Evolutionary conservation across 768 basidiomycete species (phyloP), one percentile per base, ranked within the genome.

Genomic region (Russula sp.): DNA sequence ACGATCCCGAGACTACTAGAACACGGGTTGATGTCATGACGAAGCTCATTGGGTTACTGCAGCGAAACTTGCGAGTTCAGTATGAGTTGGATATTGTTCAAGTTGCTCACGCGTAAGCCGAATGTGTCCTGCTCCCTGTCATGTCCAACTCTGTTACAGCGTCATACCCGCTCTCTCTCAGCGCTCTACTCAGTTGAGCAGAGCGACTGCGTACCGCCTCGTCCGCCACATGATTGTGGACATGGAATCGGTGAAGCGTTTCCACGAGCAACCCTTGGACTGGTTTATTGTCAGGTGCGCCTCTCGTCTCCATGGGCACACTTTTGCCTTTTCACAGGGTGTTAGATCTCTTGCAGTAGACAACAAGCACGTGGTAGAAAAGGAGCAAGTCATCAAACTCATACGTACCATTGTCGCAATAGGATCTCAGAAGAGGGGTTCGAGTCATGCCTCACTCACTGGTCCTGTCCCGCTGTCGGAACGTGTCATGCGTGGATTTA

Each of bases 321-420:
- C 42, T 32, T 34, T 54, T 20, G 22, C 22, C 39, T 20, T 51
- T 11, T 63, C 37, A 61, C 55, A 53, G n/a, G 57, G 60, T 61
- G 62, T 10, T 64, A 94, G 94, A 67, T 86, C 94, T 1, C 78
- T 98, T 16, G 84, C 88, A 0, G 85, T 94, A 13, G 94, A 98
- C 71, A 86, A 85, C 71, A 89, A 91, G 69, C 81, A 86, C 71
- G 82, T 83, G 13, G 81, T 86, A 6, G 97, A 94, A 75, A 91
- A 92, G 71, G 94, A 97, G 71, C 95, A 98, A 73, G 92, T 83
- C 22, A 84, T 99, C 68, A 91, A 93, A 63, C 83, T 98, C 22
- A 85, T 98, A 59, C 87, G 97, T 20, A 76, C 85, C 3, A 84
- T 94, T 31, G 83, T 95, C 7, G 84, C 91, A 68, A 80, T 94